A percentile compares a stretch with the other conserved stretches of the same genome.
Evolutionary conservation across 2,329 filamentous ascomycete genomes (phyloP).

Genomic region (Polychaeton citri): DNA sequence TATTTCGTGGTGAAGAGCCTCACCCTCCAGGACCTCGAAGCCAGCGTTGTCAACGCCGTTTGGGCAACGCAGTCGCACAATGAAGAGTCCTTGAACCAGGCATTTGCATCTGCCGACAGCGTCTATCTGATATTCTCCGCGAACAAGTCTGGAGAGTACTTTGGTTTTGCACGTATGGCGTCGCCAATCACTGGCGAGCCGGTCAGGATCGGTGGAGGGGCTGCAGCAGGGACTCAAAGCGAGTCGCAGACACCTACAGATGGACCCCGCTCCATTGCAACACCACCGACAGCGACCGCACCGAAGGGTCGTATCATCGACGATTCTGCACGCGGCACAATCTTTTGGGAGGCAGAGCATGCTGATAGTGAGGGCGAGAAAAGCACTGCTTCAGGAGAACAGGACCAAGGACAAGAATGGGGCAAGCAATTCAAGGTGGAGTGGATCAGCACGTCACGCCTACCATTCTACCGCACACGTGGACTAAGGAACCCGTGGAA

Average conservation of each 20-base stretch:
- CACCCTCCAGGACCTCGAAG: slow-evolving; percentile 77
- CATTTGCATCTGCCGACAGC: slow-evolving; percentile 67
- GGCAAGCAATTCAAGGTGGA: slow-evolving; percentile 84
- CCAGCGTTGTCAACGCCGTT: slow-evolving; percentile 73
- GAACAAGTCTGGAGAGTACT: slow-evolving; percentile 95
- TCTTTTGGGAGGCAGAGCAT: slow-evolving; percentile 78
- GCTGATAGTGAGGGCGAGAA: slow-evolving; percentile 19
- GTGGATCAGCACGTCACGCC: slow-evolving; percentile 70
- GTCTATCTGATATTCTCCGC: slow-evolving; percentile 92
- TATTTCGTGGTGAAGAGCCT: slow-evolving; percentile 92
- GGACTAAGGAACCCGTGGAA: slow-evolving; percentile 91
- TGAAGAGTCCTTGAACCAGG: slow-evolving; percentile 67
- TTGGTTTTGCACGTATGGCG: slow-evolving; percentile 83
- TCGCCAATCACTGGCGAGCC: slow-evolving; percentile 73
- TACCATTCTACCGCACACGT: slow-evolving; percentile 81
- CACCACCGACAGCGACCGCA: slow-evolving; percentile 61
- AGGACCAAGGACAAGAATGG: slow-evolving; percentile 47
- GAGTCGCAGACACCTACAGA: slow-evolving; percentile 30
- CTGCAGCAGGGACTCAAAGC: slow-evolving; percentile 48
- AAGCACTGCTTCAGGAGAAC: slow-evolving; percentile 5
- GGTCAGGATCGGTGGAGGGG: slow-evolving; percentile 33
- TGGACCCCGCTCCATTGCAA: slow-evolving; percentile 60
- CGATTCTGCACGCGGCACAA: slow-evolving; percentile 83
- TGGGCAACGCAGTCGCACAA: slow-evolving; percentile 96
- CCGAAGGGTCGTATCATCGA: slow-evolving; percentile 82